phyloP scores from a whole-genome alignment of 2,329 filamentous ascomycete species.

The Colletotrichum viniferum region DNA sequence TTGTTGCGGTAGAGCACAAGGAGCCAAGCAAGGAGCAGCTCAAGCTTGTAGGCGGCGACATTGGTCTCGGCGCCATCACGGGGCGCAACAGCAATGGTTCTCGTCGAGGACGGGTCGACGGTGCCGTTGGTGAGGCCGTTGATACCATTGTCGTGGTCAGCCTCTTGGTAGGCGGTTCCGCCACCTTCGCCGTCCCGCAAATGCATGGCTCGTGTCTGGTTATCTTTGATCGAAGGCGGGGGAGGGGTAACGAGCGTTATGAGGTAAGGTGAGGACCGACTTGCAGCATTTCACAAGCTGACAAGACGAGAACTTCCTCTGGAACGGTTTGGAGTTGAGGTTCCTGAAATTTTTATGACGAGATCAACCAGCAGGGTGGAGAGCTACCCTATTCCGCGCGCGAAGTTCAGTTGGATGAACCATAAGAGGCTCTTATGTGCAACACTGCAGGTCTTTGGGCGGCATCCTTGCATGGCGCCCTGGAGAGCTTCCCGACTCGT shows the following conservation, averaged over 20 bases:
- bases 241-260: constrained; percentile 28
- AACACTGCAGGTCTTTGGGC: constrained; percentile 7
- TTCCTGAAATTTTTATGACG: neutral
- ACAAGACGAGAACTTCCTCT: neutral
- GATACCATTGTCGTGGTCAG: neutral
- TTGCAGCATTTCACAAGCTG: constrained; percentile 11
- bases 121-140: constrained; percentile 2
- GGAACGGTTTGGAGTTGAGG: neutral
- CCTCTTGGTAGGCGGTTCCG: constrained; percentile 17
- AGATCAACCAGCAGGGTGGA: constrained; percentile 9
- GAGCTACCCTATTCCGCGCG: constrained; percentile 6
- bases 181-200: constrained; percentile 22
- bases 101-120: constrained; percentile 16
- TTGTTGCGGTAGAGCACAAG: constrained; percentile 26
- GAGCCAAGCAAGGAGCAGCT: constrained; percentile 28
- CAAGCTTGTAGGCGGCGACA: constrained; percentile 11
- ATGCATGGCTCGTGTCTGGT: constrained; percentile 19
- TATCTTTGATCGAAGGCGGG: neutral
- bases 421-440: constrained; percentile 17
- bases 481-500: constrained; percentile 11
- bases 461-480: constrained; percentile 14
- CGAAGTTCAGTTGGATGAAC: neutral
- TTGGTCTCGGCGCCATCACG: neutral
- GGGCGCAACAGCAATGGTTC: constrained; percentile 7
- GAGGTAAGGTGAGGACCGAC: neutral